Evolutionary conservation across 2,329 filamentous ascomycete species (phyloP).

Genomic region (Sarocladium kiliense): DNA sequence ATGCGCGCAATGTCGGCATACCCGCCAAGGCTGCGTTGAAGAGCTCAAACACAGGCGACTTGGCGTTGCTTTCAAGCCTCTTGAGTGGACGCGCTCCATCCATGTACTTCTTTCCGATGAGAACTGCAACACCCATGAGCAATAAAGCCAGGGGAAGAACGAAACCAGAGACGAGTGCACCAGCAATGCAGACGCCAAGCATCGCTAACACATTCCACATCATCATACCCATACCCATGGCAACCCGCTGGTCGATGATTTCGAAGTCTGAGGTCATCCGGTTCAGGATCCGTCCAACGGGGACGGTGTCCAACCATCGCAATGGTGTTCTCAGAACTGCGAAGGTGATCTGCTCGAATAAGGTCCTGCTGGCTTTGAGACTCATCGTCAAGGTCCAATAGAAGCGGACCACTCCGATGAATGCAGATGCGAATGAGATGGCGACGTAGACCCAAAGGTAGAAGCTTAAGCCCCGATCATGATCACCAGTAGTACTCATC

Average conservation of each 20-base stretch:
- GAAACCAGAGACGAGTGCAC: slow-evolving; percentile 60
- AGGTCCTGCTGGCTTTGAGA: slow-evolving; percentile 59
- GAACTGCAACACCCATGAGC: slow-evolving; percentile 52
- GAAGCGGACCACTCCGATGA: slow-evolving; percentile 59
- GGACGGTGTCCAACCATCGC: slow-evolving; percentile 77
- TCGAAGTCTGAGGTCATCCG: slow-evolving; percentile 75
- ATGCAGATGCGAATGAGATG: slow-evolving; percentile 50
- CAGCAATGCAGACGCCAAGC: slow-evolving; percentile 61
- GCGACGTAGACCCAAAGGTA: slow-evolving; percentile 65
- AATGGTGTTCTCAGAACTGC: slow-evolving; percentile 66
- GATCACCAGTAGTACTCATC: slow-evolving; percentile 17
- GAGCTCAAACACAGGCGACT: slow-evolving; percentile 75
- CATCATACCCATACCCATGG: slow-evolving; percentile 57
- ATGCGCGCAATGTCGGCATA: slow-evolving; percentile 70
- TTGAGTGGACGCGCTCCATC: slow-evolving; percentile 70
- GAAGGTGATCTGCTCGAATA: slow-evolving; percentile 64
- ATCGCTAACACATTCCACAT: slow-evolving; percentile 57
- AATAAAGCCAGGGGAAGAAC: slow-evolving; percentile 58
- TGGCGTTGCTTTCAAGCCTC: slow-evolving; percentile 69
- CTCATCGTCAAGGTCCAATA: slow-evolving; percentile 60
- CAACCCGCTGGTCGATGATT: slow-evolving; percentile 63
- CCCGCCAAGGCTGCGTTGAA: slow-evolving; percentile 70
- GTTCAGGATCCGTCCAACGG: slow-evolving; percentile 71
- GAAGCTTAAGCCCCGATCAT: slow-evolving; percentile 43
- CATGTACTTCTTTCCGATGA: slow-evolving; percentile 59